Evolutionary conservation across 2,329 filamentous ascomycete genomes (phyloP).

Genomic region (Pseudocercospora musae): DNA sequence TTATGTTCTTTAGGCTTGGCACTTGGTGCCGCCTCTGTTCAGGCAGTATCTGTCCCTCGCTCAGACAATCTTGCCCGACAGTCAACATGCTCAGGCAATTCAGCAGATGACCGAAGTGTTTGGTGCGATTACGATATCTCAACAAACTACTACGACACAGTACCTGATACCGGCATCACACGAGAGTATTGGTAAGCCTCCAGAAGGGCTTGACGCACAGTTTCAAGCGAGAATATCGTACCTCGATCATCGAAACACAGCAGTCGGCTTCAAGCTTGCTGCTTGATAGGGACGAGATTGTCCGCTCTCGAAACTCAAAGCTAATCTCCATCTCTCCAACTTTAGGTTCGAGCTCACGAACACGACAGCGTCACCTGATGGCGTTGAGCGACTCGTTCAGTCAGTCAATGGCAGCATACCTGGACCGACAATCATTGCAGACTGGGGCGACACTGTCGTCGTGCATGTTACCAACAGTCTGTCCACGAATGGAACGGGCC

Average conservation of each 20-base stretch:
- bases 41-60: slow-evolving; percentile 2
- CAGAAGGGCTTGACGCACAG: too few relatives aligned
- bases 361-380: slow-evolving; percentile 46
- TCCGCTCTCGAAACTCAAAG: too few relatives aligned
- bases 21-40: neutral
- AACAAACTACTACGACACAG: slow-evolving; percentile 37
- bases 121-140: slow-evolving; percentile 38
- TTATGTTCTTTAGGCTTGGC: neutral
- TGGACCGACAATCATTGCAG: slow-evolving; percentile 45
- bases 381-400: slow-evolving; percentile 40
- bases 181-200: slow-evolving; percentile 38
- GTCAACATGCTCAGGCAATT: slow-evolving; percentile 30
- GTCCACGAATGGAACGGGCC: slow-evolving; percentile 45
- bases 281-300: too few relatives aligned
- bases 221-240: too few relatives aligned
- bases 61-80: neutral
- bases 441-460: slow-evolving; percentile 37
- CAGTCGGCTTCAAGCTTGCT: too few relatives aligned
- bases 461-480: slow-evolving; percentile 38
- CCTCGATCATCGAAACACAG: too few relatives aligned
- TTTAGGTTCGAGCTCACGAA: slow-evolving; percentile 41
- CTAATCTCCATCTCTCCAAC: too few relatives aligned
- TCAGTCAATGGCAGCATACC: slow-evolving; percentile 47
- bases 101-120: slow-evolving; percentile 28
- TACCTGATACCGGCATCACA: slow-evolving; percentile 37